Base-by-base conservation (phyloP, 2,329 filamentous ascomycete genomes). In the Cladophialophora bantiana region DNA sequence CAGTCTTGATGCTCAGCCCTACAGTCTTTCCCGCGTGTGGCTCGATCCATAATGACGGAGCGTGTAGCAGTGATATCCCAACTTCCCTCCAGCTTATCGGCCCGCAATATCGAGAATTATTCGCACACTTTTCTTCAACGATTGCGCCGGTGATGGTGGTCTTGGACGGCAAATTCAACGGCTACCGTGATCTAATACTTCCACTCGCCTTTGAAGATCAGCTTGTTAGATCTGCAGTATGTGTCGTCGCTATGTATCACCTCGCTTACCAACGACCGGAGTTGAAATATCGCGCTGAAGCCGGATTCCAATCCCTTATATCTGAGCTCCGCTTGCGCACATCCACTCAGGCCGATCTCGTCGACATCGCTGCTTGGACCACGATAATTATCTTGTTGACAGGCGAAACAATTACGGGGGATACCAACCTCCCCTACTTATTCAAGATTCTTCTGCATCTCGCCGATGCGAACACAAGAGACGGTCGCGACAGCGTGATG, bases 121-220 rank as follows among this genome's bases (percentile, higher is more conserved):
- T 64, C 20, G 31, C 55, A 20, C 56, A 67, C 35, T 53, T 76
- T 62, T 73, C 75, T 2, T 42, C 65, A 18, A 65, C 74, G 13
- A 71, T 76, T 20, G 74, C 75, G 1, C 73, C 75, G 2, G 72
- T 75, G 18, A 75, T 76, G 75, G 73, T 75, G 5, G 67, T 75
- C 2, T 65, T 77, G 5, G 75, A 77, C 48, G 64, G 70, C 52
- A 54, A 72, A 32, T 70, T 70, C 10, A 77, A 77, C 67, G 75
- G 75, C 15, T 76, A 74, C 58, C 74, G 75, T 13, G 68, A 75
- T 54, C 57, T 76, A 2, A 65, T 77, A 7, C 68, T 77, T 6
- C 75, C 75, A 1, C 58, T 76, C 18, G 75, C 75, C 6, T 71
- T 67, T 26, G 60, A 70, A 34, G 70, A 75, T 62, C 59, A 68